phyloP scores from a whole-genome alignment of 129 eudicot species.

The Apium graveolens region DNA sequence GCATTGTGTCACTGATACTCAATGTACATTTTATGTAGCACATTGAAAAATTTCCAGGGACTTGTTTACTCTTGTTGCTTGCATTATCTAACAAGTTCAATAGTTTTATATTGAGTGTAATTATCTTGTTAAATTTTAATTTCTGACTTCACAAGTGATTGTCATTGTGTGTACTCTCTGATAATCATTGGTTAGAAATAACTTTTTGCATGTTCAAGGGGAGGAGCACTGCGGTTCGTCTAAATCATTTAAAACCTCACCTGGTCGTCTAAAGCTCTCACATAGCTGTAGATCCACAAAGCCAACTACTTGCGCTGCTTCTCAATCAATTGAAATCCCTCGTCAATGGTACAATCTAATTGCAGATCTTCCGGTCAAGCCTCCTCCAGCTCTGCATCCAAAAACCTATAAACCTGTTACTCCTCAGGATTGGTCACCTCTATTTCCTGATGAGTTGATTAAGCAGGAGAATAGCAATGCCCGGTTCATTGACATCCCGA shows the following conservation, averaged over 20 bases:
- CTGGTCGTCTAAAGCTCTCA: constrained; percentile 30
- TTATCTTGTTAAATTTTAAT: background rate
- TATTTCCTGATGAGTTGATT: constrained; percentile 74
- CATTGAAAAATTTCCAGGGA: background rate
- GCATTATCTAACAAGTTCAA: background rate
- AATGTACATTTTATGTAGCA: background rate
- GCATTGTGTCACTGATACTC: background rate
- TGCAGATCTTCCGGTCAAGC: constrained; percentile 81
- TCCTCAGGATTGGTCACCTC: constrained; percentile 75
- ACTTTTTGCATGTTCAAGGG: constrained; percentile 28
- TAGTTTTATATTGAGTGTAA: background rate
- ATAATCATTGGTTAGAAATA: background rate
- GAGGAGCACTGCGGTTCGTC: constrained; percentile 21
- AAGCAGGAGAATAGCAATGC: constrained; percentile 64
- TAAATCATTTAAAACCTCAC: constrained; percentile 15
- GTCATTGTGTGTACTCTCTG: background rate
- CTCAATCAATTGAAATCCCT: constrained; percentile 48
- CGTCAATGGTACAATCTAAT: constrained; percentile 78
- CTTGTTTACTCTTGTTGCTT: background rate
- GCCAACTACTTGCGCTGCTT: constrained; percentile 11
- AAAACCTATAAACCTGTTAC: constrained; percentile 60
- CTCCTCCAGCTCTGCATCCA: constrained; percentile 81
- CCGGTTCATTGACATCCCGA: constrained; percentile 61
- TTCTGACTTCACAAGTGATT: background rate
- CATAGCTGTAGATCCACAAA: constrained; percentile 25